Percentiles rank a stretch among this genome's conserved stretches.
phyloP scores from a whole-genome alignment of 805 yeast species.

The Maudiozyma turicensis region DNA sequence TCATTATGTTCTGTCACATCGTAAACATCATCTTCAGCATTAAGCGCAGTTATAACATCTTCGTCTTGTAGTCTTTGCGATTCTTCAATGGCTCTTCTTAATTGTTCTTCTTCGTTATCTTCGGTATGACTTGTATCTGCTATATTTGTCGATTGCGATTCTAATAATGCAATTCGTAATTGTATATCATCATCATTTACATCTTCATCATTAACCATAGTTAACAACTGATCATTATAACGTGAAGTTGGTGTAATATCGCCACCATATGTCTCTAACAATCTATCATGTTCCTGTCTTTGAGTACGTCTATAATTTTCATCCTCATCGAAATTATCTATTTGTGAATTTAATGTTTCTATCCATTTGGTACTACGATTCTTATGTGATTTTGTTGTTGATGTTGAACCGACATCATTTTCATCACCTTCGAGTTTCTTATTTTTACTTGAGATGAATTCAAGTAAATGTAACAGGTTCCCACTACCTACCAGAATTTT shows the following conservation, averaged over 20 bases:
- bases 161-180: slow-evolving; percentile 27
- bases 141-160: slow-evolving; percentile 15
- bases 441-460: slow-evolving; percentile 13
- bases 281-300: slow-evolving; percentile 11
- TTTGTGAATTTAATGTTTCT: slow-evolving; percentile 18
- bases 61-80: slow-evolving; percentile 5
- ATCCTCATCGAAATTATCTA: slow-evolving; percentile 24
- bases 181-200: slow-evolving; percentile 26
- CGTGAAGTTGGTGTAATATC: slow-evolving; percentile 7
- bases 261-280: slow-evolving; percentile 23
- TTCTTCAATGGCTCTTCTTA: slow-evolving; percentile 16
- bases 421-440: background rate
- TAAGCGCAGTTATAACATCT: background rate
- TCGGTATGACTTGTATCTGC: slow-evolving; percentile 1
- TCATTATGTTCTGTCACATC: background rate
- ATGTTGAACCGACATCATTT: background rate
- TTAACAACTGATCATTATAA: slow-evolving; percentile 12
- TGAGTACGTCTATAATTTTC: slow-evolving; percentile 10
- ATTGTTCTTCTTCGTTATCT: slow-evolving; percentile 9
- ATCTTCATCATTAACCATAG: background rate
- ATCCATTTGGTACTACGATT: slow-evolving; percentile 24
- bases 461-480: slow-evolving; percentile 23
- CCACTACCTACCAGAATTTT: slow-evolving; percentile 24
- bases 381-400: slow-evolving; percentile 1
- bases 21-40: background rate